Base-by-base conservation (phyloP, 257 asterid genomes). In the Solanum piurae region DNA sequence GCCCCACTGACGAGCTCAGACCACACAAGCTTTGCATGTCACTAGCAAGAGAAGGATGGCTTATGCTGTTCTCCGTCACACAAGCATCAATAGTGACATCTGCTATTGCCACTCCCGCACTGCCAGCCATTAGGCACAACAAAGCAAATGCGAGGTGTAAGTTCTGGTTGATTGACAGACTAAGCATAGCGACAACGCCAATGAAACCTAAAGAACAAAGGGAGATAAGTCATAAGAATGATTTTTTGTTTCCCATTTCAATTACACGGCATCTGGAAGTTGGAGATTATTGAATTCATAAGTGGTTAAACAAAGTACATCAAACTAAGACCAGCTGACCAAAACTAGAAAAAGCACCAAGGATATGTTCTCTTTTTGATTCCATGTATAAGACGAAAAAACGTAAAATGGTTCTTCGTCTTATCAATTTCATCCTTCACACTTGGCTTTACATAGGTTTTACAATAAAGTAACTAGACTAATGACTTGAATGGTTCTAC, bases 61-160 rank as follows among this genome's bases (percentile, higher is more conserved):
- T 93, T 7, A 93, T 93, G 86, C 96, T 94, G 72, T 92, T 94
- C 72, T 93, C 90, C 7, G 96, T 96, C 88, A 95, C 92, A 83
- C 97, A 94, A 4, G 98, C 98, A 91, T 94, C 95, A 13, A 94
- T 94, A 33, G 92, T 93, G 37, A 94, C 95, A 68, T 94, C 98
- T 9, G 94, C 96, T 27, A 94, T 90, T 16, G 96, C 96, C 72
- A 93, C 89, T 11, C 95, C 95, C 4, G 92, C 87, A 1, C 93
- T 89, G 60, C 92, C 89, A 21, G 95, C 94, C 37, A 93, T 90
- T 92, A 95, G 74, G 52, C 90, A 91, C 49, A 46, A 62, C 89
- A 94, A 84, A 79, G 96, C 97, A 58, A 88, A 34, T 9, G 86
- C 76, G 79, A 92, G 91, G 20, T 87, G 62, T 73, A 94, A 25